Evolutionary conservation across 2,329 filamentous ascomycete genomes (phyloP).

Genomic region (Trichoderma sp.): DNA sequence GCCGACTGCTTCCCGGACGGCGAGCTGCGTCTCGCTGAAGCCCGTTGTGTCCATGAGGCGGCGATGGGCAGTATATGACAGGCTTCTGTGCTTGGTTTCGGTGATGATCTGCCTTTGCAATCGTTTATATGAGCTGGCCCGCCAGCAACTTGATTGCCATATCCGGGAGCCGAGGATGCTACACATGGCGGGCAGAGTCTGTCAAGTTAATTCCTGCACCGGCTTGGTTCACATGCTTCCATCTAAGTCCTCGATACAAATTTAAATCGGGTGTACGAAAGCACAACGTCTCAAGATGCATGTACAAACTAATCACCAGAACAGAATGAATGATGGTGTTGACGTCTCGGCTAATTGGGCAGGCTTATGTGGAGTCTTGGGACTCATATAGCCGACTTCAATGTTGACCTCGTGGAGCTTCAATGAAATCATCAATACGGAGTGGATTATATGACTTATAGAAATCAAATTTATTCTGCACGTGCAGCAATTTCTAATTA

Average conservation of each 20-base stretch:
- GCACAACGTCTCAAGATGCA: background rate
- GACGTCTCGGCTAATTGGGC: conserved; percentile 2
- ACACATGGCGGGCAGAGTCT: background rate
- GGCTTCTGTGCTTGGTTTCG: conserved; percentile 21
- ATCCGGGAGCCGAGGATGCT: background rate
- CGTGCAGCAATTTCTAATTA: background rate
- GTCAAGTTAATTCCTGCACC: background rate
- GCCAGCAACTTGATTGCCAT: background rate
- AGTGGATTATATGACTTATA: background rate
- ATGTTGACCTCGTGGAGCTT: background rate
- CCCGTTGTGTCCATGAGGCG: conserved; percentile 69
- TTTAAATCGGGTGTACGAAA: background rate
- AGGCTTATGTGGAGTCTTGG: background rate
- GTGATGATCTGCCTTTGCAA: background rate
- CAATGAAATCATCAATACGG: background rate
- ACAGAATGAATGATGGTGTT: background rate
- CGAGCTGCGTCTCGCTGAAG: conserved; percentile 72
- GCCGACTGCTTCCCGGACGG: conserved; percentile 68
- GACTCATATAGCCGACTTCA: conserved; percentile 13
- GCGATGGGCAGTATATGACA: conserved; percentile 39
- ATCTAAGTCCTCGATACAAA: background rate
- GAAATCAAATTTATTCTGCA: background rate
- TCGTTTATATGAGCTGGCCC: background rate
- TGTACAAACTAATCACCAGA: background rate
- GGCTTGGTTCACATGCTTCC: background rate